These are phyloP conservation scores for Sclerotinia nivalis DNA, from an alignment of 2,329 filamentous ascomycete genomes.

Conservation along the genomic window DNA sequence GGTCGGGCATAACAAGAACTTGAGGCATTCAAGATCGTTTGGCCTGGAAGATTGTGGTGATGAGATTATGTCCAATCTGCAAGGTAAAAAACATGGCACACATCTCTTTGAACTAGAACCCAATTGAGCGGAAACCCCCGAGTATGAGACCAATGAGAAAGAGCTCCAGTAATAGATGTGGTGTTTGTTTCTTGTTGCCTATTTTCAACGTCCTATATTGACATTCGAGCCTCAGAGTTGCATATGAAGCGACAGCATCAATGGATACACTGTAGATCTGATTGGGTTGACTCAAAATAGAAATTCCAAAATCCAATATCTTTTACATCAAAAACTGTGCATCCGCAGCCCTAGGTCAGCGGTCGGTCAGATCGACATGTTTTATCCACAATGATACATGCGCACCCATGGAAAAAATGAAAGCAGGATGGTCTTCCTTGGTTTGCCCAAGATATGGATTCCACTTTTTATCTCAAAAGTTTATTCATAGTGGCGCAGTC, in stretches of 20 bases:
- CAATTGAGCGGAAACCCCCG: not conserved
- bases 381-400: constrained; percentile 4
- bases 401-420: not conserved
- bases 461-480: constrained; percentile 9
- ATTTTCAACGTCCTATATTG: not conserved
- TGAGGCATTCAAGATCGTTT: not conserved
- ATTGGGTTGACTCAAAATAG: not conserved
- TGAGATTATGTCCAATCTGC: not conserved
- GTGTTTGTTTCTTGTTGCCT: constrained; percentile 2
- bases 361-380: constrained; percentile 4
- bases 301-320: not conserved
- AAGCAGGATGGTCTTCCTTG: not conserved
- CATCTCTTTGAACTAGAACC: not conserved
- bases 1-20: not conserved
- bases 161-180: not conserved
- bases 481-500: not conserved
- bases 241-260: not conserved
- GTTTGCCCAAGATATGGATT: not conserved
- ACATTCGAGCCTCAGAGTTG: constrained; percentile 6
- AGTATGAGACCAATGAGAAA: not conserved
- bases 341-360: constrained; percentile 5
- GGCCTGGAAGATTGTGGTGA: not conserved
- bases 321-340: not conserved
- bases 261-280: no score
- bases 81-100: not conserved